Evolutionary conservation across 495 filamentous ascomycete species (phyloP).

Genomic region (Lindgomyces ingoldianus): DNA sequence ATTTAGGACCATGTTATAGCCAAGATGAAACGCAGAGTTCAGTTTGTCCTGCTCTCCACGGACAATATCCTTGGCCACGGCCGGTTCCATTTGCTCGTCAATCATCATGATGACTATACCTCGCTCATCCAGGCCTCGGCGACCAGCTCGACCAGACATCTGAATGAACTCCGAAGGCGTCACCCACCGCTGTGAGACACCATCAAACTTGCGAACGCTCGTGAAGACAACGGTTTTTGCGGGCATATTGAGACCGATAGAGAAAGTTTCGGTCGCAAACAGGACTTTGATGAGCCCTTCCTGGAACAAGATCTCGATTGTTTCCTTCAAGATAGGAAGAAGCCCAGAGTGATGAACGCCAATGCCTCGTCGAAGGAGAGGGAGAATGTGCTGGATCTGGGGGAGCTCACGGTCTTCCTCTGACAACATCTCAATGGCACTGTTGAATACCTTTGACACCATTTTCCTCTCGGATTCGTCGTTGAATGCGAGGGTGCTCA

Average conservation of each 20-base stretch:
- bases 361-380: conserved; percentile 85
- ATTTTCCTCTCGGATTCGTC: conserved; percentile 93
- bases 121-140: conserved; percentile 94
- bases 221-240: conserved; percentile 99
- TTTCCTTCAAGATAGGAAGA: conserved; percentile 94
- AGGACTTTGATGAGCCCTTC: conserved; percentile 96
- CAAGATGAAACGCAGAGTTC: conserved; percentile 95
- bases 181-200: conserved; percentile 75
- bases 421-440: conserved; percentile 83
- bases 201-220: conserved; percentile 91
- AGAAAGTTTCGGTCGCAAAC: conserved; percentile 98
- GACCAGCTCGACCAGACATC: conserved; percentile 95
- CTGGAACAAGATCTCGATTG: conserved; percentile 98
- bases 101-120: conserved; percentile 99
- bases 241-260: conserved; percentile 98
- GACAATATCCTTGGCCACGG: conserved; percentile 87
- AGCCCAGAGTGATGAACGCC: conserved; percentile 97
- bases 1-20: conserved; percentile 99
- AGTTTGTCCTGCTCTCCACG: conserved; percentile 93
- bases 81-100: conserved; percentile 93
- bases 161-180: conserved; percentile 97
- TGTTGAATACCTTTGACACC: conserved; percentile 91
- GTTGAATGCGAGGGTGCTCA: conserved; percentile 90
- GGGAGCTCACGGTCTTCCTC: conserved; percentile 85
- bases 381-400: conserved; percentile 89